These are phyloP conservation scores for Linnemannia zychae DNA, from an alignment of 192 early-diverging fungal genomes.

Conservation along the genomic window DNA sequence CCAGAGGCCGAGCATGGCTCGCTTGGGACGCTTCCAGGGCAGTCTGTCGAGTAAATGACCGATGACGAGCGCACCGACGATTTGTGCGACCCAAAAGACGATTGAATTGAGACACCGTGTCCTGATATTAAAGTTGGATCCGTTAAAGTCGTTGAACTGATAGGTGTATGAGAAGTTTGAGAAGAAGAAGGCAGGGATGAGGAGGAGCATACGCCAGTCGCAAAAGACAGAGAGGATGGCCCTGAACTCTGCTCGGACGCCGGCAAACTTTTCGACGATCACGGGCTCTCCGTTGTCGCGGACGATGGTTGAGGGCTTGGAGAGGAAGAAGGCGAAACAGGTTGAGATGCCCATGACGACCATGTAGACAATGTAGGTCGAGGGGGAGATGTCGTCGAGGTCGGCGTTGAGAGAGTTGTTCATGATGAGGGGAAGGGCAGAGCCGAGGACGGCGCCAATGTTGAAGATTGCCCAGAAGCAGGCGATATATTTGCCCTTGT, in stretches of 20 bases:
- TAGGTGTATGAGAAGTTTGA: slow-evolving; percentile 88
- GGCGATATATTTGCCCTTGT: slow-evolving; percentile 86
- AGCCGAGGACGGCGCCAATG: slow-evolving; percentile 85
- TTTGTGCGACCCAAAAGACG: slow-evolving; percentile 84
- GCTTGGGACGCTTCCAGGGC: slow-evolving; percentile 65
- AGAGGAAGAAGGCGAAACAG: slow-evolving; percentile 66
- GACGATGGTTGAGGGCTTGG: slow-evolving; percentile 68
- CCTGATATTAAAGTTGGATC: slow-evolving; percentile 74
- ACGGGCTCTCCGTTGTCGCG: slow-evolving; percentile 80
- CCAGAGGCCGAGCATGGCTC: slow-evolving; percentile 73
- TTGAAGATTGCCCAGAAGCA: slow-evolving; percentile 92
- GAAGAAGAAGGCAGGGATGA: slow-evolving; percentile 78
- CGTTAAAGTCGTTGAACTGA: slow-evolving; percentile 73
- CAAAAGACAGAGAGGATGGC: slow-evolving; percentile 73
- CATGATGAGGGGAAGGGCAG: slow-evolving; percentile 76
- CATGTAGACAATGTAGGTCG: slow-evolving; percentile 84
- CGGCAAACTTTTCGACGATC: slow-evolving; percentile 76
- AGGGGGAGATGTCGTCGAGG: slow-evolving; percentile 67
- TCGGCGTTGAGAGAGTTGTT: slow-evolving; percentile 59
- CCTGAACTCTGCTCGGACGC: slow-evolving; percentile 65
- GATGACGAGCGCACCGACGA: slow-evolving; percentile 74
- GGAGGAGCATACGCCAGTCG: slow-evolving; percentile 75
- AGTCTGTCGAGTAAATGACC: slow-evolving; percentile 74
- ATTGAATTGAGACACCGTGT: slow-evolving; percentile 80
- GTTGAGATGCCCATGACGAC: slow-evolving; percentile 76